A percentile compares a stretch with the other conserved stretches of the same genome.
These are phyloP conservation scores for Wakefieldia striispora DNA, from an alignment of 768 basidiomycete species.

Conservation along the genomic window DNA sequence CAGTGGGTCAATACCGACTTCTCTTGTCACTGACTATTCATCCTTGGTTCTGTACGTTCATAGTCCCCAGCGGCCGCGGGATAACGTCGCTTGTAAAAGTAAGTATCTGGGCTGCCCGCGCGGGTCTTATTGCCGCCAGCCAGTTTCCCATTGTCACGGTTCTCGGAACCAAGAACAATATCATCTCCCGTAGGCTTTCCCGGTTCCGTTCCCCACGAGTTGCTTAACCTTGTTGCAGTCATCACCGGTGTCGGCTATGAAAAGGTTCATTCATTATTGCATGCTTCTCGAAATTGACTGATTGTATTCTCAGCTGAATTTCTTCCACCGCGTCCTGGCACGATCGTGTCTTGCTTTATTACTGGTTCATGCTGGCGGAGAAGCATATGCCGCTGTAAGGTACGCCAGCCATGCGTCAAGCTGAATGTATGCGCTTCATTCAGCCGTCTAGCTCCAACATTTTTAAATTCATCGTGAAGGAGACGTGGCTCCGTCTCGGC, in stretches of 20 bases:
- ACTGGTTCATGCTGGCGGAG: conserved; percentile 44
- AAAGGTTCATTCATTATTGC: conserved; percentile 11
- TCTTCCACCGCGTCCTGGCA: conserved; percentile 47
- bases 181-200: conserved; percentile 36
- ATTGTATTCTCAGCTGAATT: conserved; percentile 33
- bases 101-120: conserved; percentile 29
- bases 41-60: neutral
- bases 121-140: conserved; percentile 30
- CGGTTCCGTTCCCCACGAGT: neutral
- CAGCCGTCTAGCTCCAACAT: conserved; percentile 1
- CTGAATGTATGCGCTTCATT: neutral
- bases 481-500: conserved; percentile 31
- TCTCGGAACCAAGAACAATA: conserved; percentile 50
- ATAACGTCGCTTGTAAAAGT: conserved; percentile 9
- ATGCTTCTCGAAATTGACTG: neutral
- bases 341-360: conserved; percentile 45
- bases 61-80: conserved; percentile 1
- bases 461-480: neutral
- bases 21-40: neutral
- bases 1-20: conserved; percentile 35
- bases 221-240: conserved; percentile 12
- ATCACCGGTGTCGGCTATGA: conserved; percentile 30
- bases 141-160: conserved; percentile 45
- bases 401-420: neutral
- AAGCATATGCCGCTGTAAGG: conserved; percentile 5